These are phyloP conservation scores for Eucalyptus pumila DNA, from an alignment of 345 rosid species.

Conservation along the genomic window DNA sequence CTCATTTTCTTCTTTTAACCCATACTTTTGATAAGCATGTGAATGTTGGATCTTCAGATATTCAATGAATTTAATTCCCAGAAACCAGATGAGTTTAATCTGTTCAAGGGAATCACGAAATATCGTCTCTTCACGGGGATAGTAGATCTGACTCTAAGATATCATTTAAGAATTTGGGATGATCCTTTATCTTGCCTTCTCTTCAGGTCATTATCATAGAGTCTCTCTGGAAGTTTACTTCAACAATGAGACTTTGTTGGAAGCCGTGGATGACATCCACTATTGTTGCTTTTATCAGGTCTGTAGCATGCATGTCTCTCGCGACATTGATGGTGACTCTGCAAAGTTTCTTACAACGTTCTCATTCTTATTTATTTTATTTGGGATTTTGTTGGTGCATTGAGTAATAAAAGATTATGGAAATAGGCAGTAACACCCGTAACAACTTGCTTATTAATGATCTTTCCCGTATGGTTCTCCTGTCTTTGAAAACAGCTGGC, in stretches of 20 bases:
- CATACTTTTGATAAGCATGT: neutral
- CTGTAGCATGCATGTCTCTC: neutral
- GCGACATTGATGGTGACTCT: neutral
- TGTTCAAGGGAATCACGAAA: constrained; percentile 55
- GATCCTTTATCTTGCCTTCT: neutral
- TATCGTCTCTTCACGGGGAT: constrained; percentile 75
- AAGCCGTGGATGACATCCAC: constrained; percentile 57
- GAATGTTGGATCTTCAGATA: constrained; percentile 24
- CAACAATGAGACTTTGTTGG: constrained; percentile 71
- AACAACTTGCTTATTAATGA: neutral
- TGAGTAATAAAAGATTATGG: neutral
- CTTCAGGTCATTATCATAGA: constrained; percentile 47
- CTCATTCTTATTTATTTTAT: neutral
- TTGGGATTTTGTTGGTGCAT: neutral
- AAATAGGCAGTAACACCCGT: neutral
- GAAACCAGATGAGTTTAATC: constrained; percentile 81
- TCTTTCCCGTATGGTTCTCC: neutral
- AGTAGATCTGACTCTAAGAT: constrained; percentile 36
- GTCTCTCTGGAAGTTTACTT: constrained; percentile 71
- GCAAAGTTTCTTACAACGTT: neutral
- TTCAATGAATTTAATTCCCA: constrained; percentile 94
- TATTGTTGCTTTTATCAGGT: constrained; percentile 65
- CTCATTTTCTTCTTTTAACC: neutral
- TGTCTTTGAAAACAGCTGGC: constrained; percentile 50
- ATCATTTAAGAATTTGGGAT: neutral